Percentiles rank a stretch among this genome's conserved stretches.
Conservation (phyloP, 139 green algal species). For the Dunaliella primolecta region DNA sequence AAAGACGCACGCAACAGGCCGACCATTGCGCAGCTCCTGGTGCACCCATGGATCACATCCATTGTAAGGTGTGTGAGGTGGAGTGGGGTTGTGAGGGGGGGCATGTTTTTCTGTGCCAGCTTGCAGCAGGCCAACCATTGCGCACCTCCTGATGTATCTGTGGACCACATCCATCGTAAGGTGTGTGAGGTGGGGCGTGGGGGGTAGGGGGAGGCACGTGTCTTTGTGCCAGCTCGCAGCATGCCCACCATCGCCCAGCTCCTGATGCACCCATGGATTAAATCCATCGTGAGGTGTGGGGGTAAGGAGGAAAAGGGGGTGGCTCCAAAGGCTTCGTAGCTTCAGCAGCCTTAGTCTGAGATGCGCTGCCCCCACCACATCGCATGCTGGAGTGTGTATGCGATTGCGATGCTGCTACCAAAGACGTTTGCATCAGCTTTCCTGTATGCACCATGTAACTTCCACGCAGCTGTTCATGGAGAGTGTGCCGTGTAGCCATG, state of each 20-base stretch:
- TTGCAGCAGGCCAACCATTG: conserved; percentile 20
- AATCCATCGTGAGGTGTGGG: conserved; percentile 16
- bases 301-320: no score
- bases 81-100: neutral
- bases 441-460: no score
- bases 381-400: no score
- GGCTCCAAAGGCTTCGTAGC: no score
- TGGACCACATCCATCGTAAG: conserved; percentile 36
- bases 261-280: conserved; percentile 53
- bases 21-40: conserved; percentile 35
- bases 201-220: no score
- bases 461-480: no score
- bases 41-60: conserved; percentile 48
- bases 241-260: conserved; percentile 32
- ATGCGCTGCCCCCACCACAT: no score
- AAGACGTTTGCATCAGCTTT: no score
- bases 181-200: neutral
- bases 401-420: no score
- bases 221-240: no score
- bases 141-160: conserved; percentile 43
- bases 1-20: conserved; percentile 43
- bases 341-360: no score
- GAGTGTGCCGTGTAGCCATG: no score
- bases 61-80: conserved; percentile 18
- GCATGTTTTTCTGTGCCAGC: neutral